phyloP scores from a whole-genome alignment of 2,329 filamentous ascomycete species.

The Colletotrichum sp. region DNA sequence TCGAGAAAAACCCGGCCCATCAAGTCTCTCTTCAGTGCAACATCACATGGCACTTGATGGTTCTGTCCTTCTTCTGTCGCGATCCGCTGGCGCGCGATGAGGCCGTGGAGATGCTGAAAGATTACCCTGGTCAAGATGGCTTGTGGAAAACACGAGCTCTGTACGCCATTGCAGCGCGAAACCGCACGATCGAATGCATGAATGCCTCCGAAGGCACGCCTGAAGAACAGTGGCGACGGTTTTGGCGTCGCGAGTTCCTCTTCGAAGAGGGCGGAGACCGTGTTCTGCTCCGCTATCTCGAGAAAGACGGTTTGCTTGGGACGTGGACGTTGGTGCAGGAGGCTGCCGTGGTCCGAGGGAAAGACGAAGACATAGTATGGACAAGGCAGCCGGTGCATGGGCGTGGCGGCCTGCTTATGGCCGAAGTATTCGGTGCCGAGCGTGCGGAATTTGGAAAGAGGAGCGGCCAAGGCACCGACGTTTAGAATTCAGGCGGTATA shows the following conservation, averaged over 20 bases:
- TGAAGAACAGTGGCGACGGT: conserved; percentile 34
- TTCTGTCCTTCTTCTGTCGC: conserved; percentile 32
- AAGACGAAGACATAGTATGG: conserved; percentile 35
- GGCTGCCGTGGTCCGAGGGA: conserved; percentile 32
- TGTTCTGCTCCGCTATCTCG: conserved; percentile 33
- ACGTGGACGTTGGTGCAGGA: conserved; percentile 44
- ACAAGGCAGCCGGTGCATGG: conserved; percentile 37
- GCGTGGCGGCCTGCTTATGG: conserved; percentile 19
- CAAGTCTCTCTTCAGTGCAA: conserved; percentile 33
- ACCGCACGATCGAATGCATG: conserved; percentile 29
- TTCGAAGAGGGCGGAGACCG: conserved; percentile 39
- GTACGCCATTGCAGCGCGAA: conserved; percentile 30
- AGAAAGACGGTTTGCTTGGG: conserved; percentile 27
- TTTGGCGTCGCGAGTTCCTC: conserved; percentile 36
- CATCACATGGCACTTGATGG: conserved; percentile 28
- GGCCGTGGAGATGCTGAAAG: conserved; percentile 32
- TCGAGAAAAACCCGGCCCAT: conserved; percentile 24
- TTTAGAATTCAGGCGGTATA: not conserved
- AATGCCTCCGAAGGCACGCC: conserved; percentile 32
- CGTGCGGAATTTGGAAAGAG: too few species aligned
- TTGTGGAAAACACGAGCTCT: conserved; percentile 33
- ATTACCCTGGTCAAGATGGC: conserved; percentile 38
- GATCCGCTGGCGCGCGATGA: conserved; percentile 36
- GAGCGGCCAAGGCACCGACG: not conserved
- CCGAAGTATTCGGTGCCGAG: not conserved